phyloP scores from a whole-genome alignment of 2,329 filamentous ascomycete genomes.

The Huntiella abstrusa region DNA sequence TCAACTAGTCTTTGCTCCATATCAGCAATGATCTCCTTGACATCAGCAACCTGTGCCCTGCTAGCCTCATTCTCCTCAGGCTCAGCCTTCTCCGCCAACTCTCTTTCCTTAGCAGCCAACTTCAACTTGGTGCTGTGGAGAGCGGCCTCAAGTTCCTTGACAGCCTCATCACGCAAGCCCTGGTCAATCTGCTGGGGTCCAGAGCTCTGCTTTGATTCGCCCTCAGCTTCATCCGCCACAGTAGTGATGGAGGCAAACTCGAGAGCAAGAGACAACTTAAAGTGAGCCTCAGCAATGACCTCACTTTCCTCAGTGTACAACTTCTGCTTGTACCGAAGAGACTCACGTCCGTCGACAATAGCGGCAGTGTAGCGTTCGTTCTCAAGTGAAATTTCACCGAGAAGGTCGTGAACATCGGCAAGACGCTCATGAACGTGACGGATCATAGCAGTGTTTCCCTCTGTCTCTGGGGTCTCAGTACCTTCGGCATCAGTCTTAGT shows the following conservation, averaged over 20 bases:
- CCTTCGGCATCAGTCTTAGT: conserved; percentile 10
- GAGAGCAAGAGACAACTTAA: conserved; percentile 83
- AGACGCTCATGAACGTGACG: conserved; percentile 64
- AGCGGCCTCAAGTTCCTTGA: conserved; percentile 51
- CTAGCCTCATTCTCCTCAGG: conserved; percentile 48
- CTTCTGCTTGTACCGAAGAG: conserved; percentile 59
- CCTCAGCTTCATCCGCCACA: conserved; percentile 28
- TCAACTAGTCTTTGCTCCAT: conserved; percentile 61
- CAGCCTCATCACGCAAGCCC: conserved; percentile 50
- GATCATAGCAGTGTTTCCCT: conserved; percentile 21
- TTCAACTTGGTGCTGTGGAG: conserved; percentile 56
- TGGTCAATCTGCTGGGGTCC: conserved; percentile 38
- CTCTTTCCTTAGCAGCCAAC: conserved; percentile 48
- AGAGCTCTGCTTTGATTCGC: conserved; percentile 23
- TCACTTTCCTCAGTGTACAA: conserved; percentile 67
- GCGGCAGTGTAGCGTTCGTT: conserved; percentile 77
- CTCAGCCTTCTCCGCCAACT: conserved; percentile 41
- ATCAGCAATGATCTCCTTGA: conserved; percentile 59
- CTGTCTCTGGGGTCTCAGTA: conserved; percentile 17
- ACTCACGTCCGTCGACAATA: conserved; percentile 63
- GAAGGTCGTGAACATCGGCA: conserved; percentile 81
- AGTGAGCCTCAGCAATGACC: conserved; percentile 84
- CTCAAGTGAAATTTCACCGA: conserved; percentile 92
- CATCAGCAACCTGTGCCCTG: conserved; percentile 45
- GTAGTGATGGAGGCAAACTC: conserved; percentile 75